phyloP scores from a whole-genome alignment of 768 basidiomycete genomes.

The Macrolepiota albuminosa region DNA sequence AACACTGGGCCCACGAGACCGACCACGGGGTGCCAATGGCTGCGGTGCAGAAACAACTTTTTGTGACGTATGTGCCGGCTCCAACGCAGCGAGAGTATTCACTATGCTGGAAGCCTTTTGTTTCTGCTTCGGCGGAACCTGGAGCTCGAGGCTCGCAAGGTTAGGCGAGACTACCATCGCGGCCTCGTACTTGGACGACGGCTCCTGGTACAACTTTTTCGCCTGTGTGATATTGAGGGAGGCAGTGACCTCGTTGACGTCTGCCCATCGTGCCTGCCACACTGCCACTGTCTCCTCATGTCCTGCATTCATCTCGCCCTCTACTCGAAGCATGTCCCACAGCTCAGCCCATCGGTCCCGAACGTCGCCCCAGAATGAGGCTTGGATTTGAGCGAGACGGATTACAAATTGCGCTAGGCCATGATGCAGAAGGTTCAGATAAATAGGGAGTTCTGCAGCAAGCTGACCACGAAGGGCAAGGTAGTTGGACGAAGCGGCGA shows the following conservation, averaged over 20 bases:
- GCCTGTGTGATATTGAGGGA: constrained; percentile 28
- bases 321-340: constrained; percentile 79
- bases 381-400: constrained; percentile 53
- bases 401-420: constrained; percentile 51
- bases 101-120: constrained; percentile 9
- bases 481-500: constrained; percentile 74
- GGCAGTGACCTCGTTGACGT: constrained; percentile 50
- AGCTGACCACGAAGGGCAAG: constrained; percentile 73
- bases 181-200: constrained; percentile 10
- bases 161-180: background rate
- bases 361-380: constrained; percentile 54
- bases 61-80: constrained; percentile 17
- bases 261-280: constrained; percentile 66
- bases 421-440: constrained; percentile 52
- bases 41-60: constrained; percentile 25
- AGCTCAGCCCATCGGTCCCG: constrained; percentile 68
- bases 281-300: constrained; percentile 65
- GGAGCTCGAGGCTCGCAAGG: constrained; percentile 14
- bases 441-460: constrained; percentile 62
- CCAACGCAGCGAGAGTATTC: constrained; percentile 22
- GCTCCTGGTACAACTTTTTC: constrained; percentile 22
- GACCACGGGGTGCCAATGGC: constrained; percentile 20
- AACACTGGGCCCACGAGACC: constrained; percentile 24
- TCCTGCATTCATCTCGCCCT: constrained; percentile 64
- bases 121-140: constrained; percentile 4